Conservation (phyloP, 257 asterid genomes). For the Eucommia ulmoides region DNA sequence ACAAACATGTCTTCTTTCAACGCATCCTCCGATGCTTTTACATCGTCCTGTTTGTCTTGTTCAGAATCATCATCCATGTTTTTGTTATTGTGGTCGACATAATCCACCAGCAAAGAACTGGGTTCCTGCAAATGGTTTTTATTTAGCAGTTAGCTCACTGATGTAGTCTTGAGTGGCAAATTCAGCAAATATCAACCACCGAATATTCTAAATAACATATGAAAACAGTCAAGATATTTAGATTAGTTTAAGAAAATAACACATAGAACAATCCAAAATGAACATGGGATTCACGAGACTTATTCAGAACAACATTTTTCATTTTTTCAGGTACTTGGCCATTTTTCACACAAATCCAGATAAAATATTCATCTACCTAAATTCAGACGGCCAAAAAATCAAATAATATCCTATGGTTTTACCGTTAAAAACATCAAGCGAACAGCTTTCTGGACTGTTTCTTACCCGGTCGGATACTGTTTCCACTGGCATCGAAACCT, state of each 20-base stretch:
- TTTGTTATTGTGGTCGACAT: conserved; percentile 10
- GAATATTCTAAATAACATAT: background rate
- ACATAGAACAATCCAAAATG: background rate
- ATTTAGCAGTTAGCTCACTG: background rate
- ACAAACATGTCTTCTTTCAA: conserved; percentile 80
- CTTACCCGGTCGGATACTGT: conserved; percentile 27
- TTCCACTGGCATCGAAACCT: conserved; percentile 11
- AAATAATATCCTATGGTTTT: background rate
- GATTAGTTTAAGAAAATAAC: background rate
- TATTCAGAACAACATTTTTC: background rate
- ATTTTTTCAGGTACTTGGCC: too few species aligned
- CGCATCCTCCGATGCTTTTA: conserved; percentile 44
- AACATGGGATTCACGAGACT: background rate
- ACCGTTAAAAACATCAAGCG: background rate
- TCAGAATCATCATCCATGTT: conserved; percentile 17
- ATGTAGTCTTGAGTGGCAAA: background rate
- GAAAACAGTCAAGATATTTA: background rate
- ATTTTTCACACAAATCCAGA: too few species aligned
- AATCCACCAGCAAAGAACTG: conserved; percentile 28
- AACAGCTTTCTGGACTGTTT: background rate
- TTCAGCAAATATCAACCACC: background rate
- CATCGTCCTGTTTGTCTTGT: conserved; percentile 24
- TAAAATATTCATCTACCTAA: background rate
- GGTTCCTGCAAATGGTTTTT: background rate
- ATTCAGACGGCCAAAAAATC: background rate